Evolutionary conservation across 2,329 filamentous ascomycete genomes (phyloP).

Genomic region (Xylogone sp.): DNA sequence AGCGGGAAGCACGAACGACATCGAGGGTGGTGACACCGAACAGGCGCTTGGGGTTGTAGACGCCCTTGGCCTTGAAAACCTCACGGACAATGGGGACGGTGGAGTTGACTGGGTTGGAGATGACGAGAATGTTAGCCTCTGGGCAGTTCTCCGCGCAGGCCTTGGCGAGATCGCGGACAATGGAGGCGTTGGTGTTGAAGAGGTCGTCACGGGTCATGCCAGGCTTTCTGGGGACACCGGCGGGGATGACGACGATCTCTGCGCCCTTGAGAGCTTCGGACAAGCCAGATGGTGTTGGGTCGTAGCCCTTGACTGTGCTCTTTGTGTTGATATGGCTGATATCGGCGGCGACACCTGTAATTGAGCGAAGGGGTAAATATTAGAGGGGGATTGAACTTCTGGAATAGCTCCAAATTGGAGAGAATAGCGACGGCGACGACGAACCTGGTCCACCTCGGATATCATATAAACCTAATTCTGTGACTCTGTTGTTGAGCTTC

Average conservation of each 20-base stretch:
- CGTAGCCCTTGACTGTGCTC: slow-evolving; percentile 88
- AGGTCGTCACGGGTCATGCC: slow-evolving; percentile 99
- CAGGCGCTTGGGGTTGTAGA: slow-evolving; percentile 99
- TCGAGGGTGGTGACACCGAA: slow-evolving; percentile 99
- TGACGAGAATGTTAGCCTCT: slow-evolving; percentile 93
- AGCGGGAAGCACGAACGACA: slow-evolving; percentile 94
- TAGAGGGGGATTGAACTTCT: slow-evolving; percentile 16
- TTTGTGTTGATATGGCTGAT: slow-evolving; percentile 99
- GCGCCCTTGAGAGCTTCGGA: slow-evolving; percentile 76
- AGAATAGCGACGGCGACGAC: slow-evolving; percentile 28
- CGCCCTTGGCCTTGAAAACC: slow-evolving; percentile 90
- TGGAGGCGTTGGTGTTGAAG: slow-evolving; percentile 99
- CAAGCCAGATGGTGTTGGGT: slow-evolving; percentile 72
- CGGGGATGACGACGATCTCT: slow-evolving; percentile 95
- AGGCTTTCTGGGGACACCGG: slow-evolving; percentile 90
- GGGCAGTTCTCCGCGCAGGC: slow-evolving; percentile 84
- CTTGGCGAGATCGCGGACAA: slow-evolving; percentile 97
- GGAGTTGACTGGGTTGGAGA: slow-evolving; percentile 99
- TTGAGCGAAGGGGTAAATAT: slow-evolving; percentile 14
- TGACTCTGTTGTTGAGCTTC: slow-evolving; percentile 96
- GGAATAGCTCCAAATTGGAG: too few relatives aligned
- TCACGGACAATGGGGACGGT: slow-evolving; percentile 97
- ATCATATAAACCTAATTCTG: slow-evolving; percentile 94
- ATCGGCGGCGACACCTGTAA: slow-evolving; percentile 89
- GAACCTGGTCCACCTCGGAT: slow-evolving; percentile 90